Evolutionary conservation across 345 rosid species (phyloP).

Genomic region (Chamaenerion angustifolium): DNA sequence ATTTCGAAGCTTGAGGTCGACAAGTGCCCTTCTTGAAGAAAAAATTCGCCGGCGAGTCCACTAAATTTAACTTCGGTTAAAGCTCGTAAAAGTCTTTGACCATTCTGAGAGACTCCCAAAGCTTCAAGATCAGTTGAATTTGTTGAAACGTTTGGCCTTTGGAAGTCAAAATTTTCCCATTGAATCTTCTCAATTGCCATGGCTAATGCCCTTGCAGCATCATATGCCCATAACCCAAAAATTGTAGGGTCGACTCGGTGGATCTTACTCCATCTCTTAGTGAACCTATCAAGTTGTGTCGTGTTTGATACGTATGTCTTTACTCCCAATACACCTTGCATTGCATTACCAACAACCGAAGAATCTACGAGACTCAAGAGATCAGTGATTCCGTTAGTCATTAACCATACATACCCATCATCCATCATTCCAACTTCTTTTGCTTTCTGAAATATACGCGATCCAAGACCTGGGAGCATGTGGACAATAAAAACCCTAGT

Average conservation of each 20-base stretch:
- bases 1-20: too few relatives aligned
- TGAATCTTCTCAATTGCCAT: constrained; percentile 2
- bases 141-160: too few relatives aligned
- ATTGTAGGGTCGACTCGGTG: neutral
- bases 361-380: constrained; percentile 1
- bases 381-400: constrained; percentile 14
- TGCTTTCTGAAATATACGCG: constrained; percentile 16
- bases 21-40: too few relatives aligned
- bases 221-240: constrained; percentile 8
- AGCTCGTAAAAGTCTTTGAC: too few relatives aligned
- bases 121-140: too few relatives aligned
- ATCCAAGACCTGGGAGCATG: constrained; percentile 15
- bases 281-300: too few relatives aligned
- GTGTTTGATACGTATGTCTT: neutral
- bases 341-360: neutral
- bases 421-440: constrained; percentile 19
- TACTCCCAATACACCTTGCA: constrained; percentile 7
- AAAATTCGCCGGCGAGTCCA: too few relatives aligned
- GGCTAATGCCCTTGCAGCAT: constrained; percentile 6
- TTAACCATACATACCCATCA: constrained; percentile 21
- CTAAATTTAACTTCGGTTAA: too few relatives aligned
- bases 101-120: too few relatives aligned
- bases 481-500: constrained; percentile 27
- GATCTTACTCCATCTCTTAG: too few relatives aligned
- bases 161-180: too few relatives aligned